These are phyloP conservation scores for Fonsecaea erecta DNA, from an alignment of 2,329 filamentous ascomycete genomes.

Conservation along the genomic window DNA sequence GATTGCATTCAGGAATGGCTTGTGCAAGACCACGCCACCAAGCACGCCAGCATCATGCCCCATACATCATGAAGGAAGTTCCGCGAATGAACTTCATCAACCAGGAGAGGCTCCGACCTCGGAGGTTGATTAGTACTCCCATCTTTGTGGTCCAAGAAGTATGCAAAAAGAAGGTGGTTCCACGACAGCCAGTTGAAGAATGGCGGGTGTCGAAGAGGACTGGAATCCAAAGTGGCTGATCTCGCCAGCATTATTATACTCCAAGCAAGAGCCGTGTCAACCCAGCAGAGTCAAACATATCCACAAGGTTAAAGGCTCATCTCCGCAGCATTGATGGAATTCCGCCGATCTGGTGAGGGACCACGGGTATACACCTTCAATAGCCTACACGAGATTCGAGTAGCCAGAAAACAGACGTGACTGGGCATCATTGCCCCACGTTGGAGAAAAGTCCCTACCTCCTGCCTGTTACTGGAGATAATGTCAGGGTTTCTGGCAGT, in stretches of 20 bases:
- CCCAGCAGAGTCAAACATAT: background rate
- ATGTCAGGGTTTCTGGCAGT: background rate
- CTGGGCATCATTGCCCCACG: background rate
- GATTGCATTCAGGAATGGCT: constrained; percentile 42
- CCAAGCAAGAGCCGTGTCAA: background rate
- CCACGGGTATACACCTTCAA: background rate
- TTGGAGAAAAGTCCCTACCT: background rate
- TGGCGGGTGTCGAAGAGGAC: background rate
- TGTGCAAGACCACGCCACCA: constrained; percentile 41
- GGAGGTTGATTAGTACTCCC: constrained; percentile 15
- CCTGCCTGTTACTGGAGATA: background rate
- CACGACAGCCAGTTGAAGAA: background rate
- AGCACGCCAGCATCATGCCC: constrained; percentile 46
- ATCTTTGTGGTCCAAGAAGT: background rate
- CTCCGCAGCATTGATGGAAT: background rate
- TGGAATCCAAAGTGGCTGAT: background rate
- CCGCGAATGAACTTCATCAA: constrained; percentile 34
- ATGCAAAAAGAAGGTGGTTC: background rate
- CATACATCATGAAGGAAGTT: constrained; percentile 44
- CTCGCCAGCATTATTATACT: background rate
- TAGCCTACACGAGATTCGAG: background rate
- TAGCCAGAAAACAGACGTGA: background rate
- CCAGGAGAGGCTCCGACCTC: constrained; percentile 27
- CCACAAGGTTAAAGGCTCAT: background rate
- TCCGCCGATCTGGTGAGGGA: background rate